Percentiles rank a stretch among this genome's conserved stretches.
Evolutionary conservation across 2,329 filamentous ascomycete species (phyloP).

Genomic region (Scorias spongiosa): DNA sequence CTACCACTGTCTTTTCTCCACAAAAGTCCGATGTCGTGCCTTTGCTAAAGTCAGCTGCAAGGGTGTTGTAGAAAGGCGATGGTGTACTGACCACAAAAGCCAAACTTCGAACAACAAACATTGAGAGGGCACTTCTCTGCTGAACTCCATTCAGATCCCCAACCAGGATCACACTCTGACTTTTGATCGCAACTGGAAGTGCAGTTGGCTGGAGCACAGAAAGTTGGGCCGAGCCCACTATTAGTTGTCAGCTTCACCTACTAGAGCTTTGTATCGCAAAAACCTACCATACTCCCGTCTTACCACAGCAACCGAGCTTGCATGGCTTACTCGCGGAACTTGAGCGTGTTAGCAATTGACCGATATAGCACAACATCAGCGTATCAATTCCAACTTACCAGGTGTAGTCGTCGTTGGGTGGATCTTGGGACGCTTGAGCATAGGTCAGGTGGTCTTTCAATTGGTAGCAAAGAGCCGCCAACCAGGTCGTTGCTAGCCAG

Average conservation of each 20-base stretch:
- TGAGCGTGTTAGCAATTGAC: not conserved
- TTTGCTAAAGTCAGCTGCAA: no score
- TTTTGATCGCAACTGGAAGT: constrained; percentile 5
- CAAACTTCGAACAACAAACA: constrained; percentile 7
- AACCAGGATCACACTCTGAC: constrained; percentile 5
- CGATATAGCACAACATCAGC: not conserved
- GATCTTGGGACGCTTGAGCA: not conserved
- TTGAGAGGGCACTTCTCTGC: constrained; percentile 9
- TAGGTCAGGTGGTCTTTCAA: no score
- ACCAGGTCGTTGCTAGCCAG: no score
- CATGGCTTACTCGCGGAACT: not conserved
- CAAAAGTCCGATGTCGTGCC: not conserved
- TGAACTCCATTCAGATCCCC: constrained; percentile 2
- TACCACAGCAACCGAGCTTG: constrained; percentile 1
- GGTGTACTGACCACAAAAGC: constrained; percentile 5
- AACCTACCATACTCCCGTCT: not conserved
- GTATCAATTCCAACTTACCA: not conserved
- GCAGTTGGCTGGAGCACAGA: constrained; percentile 4
- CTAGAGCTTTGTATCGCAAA: no score
- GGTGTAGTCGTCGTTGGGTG: not conserved
- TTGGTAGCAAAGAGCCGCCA: no score
- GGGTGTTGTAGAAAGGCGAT: no score
- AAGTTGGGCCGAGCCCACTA: constrained; percentile 1
- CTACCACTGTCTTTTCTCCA: not conserved
- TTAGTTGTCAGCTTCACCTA: not conserved